Percentiles rank a stretch among this genome's conserved stretches.
Conservation (phyloP, 148 eudicot genomes). For the Rhododendron ovatum region DNA sequence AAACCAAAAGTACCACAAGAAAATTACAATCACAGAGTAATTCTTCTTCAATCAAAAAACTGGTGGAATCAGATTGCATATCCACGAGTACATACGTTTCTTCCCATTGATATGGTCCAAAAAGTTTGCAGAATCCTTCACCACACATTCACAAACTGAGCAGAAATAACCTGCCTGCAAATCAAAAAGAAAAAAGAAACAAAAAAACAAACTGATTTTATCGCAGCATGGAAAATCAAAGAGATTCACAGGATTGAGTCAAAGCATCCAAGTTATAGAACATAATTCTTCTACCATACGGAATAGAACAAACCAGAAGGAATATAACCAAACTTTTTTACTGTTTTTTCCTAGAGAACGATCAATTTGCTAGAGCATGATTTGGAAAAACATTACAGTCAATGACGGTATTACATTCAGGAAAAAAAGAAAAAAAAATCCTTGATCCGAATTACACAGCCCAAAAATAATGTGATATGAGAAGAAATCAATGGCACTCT, state of each 20-base stretch:
- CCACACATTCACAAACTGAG: conserved; percentile 98
- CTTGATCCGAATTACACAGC: neutral
- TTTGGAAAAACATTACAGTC: neutral
- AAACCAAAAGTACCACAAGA: conserved; percentile 8
- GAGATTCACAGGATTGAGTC: neutral
- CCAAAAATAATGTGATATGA: neutral
- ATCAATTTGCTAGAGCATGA: neutral
- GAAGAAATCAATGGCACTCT: neutral
- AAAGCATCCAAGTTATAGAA: neutral
- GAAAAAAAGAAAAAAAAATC: neutral
- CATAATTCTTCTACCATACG: neutral
- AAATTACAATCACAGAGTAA: neutral
- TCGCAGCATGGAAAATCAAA: conserved; percentile 1
- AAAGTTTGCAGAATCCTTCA: conserved; percentile 94
- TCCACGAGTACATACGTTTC: conserved; percentile 62
- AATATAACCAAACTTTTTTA: neutral
- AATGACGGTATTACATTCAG: neutral
- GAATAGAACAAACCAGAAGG: neutral
- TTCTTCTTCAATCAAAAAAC: neutral
- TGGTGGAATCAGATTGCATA: neutral
- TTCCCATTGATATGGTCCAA: conserved; percentile 99
- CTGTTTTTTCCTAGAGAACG: neutral
- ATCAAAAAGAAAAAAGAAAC: neutral
- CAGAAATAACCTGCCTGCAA: conserved; percentile 98
- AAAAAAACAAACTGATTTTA: conserved; percentile 2